Evolutionary conservation across 768 basidiomycete species (phyloP), one percentile per base, ranked within the genome.

Genomic region (Boletus rubescentipes): DNA sequence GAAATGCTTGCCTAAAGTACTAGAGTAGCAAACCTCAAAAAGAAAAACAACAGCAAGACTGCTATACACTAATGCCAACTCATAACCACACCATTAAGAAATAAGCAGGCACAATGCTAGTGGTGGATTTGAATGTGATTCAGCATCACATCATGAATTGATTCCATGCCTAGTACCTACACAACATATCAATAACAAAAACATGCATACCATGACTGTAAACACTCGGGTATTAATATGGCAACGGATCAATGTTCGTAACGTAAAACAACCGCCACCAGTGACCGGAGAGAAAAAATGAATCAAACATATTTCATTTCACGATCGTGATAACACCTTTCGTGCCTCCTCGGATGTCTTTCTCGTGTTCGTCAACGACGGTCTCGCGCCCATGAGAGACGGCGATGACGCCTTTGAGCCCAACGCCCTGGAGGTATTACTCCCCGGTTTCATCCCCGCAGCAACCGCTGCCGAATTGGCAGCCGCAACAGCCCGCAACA

Each of bases 401-500:
- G 63, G 38, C 10, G 49, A 53, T 47, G 55, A 51, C 41, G 16
- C 14, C 40, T 62, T 58, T 4, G 58, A 37, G 12, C 49, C 45
- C 47, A 58, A 38, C 29, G 48, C 44, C 46, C 56, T 61, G 23
- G 43, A 36, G n/a, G 48, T 26, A n/a, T 38, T 45, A 20, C 53
- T 56, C 46, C 61, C 55, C 10, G 62, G 57, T 46, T 67, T 63
- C 16, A 46, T 23, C 12, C 68, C 62, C 2, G 54, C 57, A 30
- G 64, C 53, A 3, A 51, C 57, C 2, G 66, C 58, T 0, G 73
- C 79, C 20, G 74, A 76, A 60, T 80, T 86, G 2, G 79, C 80
- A 32, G 77, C 75, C 5, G 87, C 87, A 14, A 86, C 77, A 3
- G 78, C 83, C 16, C 87, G 72, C 49, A 89, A 65, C 23, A 81